A percentile compares a stretch with the other conserved stretches of the same genome.
phyloP scores from a whole-genome alignment of 208 protist genomes.

The Crithidia mellificae region DNA sequence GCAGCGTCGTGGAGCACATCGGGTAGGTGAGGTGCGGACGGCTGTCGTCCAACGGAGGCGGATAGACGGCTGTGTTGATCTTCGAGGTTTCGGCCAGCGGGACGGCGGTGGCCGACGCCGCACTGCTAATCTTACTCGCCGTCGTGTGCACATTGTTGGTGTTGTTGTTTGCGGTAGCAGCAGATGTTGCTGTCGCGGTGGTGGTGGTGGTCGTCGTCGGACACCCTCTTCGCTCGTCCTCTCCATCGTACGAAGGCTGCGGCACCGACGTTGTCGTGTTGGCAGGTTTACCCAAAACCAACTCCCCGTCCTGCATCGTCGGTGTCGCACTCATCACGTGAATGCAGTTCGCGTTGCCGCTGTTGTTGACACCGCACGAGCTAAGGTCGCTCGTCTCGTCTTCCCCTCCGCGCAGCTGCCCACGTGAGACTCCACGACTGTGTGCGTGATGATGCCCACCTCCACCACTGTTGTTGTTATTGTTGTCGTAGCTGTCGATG shows the following conservation, averaged over 20 bases:
- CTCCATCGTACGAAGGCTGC: no score
- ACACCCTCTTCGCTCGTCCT: no score
- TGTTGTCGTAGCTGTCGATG: slow-evolving; percentile 20
- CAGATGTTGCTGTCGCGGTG: no score
- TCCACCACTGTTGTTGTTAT: neutral
- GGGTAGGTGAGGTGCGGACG: slow-evolving; percentile 24
- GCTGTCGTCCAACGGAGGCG: neutral
- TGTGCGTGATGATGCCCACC: no score
- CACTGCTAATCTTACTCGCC: neutral
- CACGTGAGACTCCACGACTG: neutral
- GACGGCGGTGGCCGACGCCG: no score
- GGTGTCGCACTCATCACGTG: slow-evolving; percentile 30
- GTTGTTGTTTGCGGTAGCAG: no score
- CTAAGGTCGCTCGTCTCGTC: slow-evolving; percentile 13
- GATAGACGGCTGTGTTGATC: no score
- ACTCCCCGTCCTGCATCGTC: neutral
- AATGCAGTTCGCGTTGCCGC: slow-evolving; percentile 7
- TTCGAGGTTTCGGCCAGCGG: no score
- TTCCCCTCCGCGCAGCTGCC: slow-evolving; percentile 4
- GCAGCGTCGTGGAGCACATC: slow-evolving; percentile 56
- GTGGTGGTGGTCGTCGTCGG: no score
- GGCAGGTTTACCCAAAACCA: neutral
- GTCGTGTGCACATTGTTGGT: no score
- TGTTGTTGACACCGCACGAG: slow-evolving; percentile 3
- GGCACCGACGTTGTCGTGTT: no score